Percentiles rank a stretch among this genome's conserved stretches.
These are phyloP conservation scores for Pseudocercospora musae DNA, from an alignment of 2,329 filamentous ascomycete species.

Conservation along the genomic window DNA sequence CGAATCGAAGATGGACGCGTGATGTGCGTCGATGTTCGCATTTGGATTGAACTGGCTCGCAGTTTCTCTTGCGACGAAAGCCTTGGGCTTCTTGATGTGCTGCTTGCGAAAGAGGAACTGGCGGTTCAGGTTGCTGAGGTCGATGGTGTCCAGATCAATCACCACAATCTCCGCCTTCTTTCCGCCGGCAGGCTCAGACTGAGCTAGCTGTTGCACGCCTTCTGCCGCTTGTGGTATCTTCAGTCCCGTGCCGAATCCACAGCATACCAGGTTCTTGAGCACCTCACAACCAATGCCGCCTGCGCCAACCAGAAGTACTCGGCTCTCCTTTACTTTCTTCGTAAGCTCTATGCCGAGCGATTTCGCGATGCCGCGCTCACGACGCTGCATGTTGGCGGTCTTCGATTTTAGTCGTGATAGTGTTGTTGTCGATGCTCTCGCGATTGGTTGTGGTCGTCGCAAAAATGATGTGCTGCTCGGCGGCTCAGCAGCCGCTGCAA, in stretches of 20 bases:
- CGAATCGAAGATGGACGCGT: conserved; percentile 90
- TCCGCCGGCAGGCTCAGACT: not conserved
- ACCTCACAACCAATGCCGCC: conserved; percentile 97
- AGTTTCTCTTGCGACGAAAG: conserved; percentile 87
- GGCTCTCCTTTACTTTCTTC: conserved; percentile 33
- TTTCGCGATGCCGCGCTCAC: conserved; percentile 51
- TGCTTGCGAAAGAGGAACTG: conserved; percentile 96
- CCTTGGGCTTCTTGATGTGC: conserved; percentile 97
- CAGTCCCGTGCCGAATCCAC: conserved; percentile 65
- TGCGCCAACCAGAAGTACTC: conserved; percentile 84
- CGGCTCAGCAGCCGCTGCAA: not conserved
- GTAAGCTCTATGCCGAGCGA: conserved; percentile 66
- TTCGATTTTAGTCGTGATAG: not conserved
- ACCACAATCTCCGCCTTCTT: conserved; percentile 69
- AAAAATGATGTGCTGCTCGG: not conserved
- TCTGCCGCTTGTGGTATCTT: conserved; percentile 2
- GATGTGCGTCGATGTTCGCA: conserved; percentile 81
- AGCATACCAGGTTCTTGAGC: conserved; percentile 90
- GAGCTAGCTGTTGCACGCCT: conserved; percentile 5
- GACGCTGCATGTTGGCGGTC: conserved; percentile 38
- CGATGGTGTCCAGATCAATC: conserved; percentile 96
- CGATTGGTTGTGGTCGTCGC: not conserved
- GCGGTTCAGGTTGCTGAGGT: conserved; percentile 93
- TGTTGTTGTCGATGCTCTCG: not conserved
- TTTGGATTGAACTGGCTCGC: conserved; percentile 86